These are phyloP conservation scores for Mesembryanthemum crystallinum DNA, from an alignment of 148 eudicot species.

Conservation along the genomic window DNA sequence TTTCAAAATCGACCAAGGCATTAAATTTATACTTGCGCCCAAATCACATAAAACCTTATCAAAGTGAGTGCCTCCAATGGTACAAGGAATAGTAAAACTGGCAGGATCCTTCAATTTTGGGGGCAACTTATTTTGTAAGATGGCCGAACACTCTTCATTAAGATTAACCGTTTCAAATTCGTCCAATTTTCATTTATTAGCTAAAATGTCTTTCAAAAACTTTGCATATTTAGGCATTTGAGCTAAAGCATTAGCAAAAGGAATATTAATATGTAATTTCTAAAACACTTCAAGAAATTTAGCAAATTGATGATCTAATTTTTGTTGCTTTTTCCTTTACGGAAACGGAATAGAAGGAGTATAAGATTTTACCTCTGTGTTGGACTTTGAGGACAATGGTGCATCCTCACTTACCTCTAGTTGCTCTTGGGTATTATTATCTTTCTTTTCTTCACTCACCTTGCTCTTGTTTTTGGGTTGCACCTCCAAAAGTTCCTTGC, in stretches of 20 bases:
- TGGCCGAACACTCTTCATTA: background rate
- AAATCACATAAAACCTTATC: too few relatives aligned
- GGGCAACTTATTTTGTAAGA: background rate
- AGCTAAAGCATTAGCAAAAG: background rate
- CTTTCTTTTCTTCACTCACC: background rate
- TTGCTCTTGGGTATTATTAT: background rate
- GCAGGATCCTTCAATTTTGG: background rate
- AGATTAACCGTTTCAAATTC: too few relatives aligned
- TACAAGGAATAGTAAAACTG: background rate
- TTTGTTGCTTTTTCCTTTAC: too few relatives aligned
- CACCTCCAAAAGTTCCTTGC: background rate
- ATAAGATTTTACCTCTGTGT: too few relatives aligned
- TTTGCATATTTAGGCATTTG: background rate
- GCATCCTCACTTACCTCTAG: background rate
- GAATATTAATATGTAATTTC: background rate
- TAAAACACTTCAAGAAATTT: background rate
- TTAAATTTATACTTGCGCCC: too few relatives aligned
- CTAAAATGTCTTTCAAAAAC: background rate
- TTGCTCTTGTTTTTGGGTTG: too few relatives aligned
- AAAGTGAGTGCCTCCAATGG: background rate
- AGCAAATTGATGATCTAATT: background rate
- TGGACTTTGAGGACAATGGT: too few relatives aligned
- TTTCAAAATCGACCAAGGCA: too few relatives aligned
- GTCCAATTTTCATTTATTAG: too few relatives aligned
- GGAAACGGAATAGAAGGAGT: too few relatives aligned